Base-by-base conservation (phyloP, 2,329 filamentous ascomycete genomes). In the Monosporascus sp. region DNA sequence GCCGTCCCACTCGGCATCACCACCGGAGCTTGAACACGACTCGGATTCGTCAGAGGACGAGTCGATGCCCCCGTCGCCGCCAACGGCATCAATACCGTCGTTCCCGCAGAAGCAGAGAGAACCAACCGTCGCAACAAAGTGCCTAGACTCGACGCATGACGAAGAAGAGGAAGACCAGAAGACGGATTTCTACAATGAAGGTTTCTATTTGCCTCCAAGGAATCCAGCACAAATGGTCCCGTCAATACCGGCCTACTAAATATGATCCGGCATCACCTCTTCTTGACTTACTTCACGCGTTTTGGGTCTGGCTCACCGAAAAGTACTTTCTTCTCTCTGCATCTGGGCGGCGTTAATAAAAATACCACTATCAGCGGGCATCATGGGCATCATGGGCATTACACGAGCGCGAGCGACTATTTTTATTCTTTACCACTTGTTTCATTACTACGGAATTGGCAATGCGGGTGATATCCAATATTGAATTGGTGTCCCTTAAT, bases 31-130 rank as follows among this genome's bases (percentile, higher is more conserved):
- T 54, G 79, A 85, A 60, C 77, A 83, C 58, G 87, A 90, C 66
- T 82, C 80, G 56, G 86, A 86, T 57, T 85, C 82, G 2, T 86
- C 83, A 53, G 87, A 90, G 62, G 88, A 91, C 71, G 85, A 89
- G 61, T 74, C 78, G 48, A 83, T 89, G 82, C 88, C 88, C 7
- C 86, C 86, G 20, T 89, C 86, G 56, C 87, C 87, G 38, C 81
- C 82, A 44, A 74, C 77, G 22, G 69, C 79, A 27, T 69, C 78
- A 37, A 72, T 90, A 50, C 75, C 82, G 55, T 72, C 77, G 41
- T 88, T 90, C 65, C 74, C 79, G 46, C 76, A 81, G 62, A 82
- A 86, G 74, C 74, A 82, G 63, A 73, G 66, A 66, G 66, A 67
- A 70, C 63, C 65, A 69, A 65, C 61, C 57, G 60, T 66, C 54